Evolutionary conservation across 2,329 filamentous ascomycete species (phyloP), one percentile per base, ranked within the genome.

Genomic region (Alternaria metachromatica): DNA sequence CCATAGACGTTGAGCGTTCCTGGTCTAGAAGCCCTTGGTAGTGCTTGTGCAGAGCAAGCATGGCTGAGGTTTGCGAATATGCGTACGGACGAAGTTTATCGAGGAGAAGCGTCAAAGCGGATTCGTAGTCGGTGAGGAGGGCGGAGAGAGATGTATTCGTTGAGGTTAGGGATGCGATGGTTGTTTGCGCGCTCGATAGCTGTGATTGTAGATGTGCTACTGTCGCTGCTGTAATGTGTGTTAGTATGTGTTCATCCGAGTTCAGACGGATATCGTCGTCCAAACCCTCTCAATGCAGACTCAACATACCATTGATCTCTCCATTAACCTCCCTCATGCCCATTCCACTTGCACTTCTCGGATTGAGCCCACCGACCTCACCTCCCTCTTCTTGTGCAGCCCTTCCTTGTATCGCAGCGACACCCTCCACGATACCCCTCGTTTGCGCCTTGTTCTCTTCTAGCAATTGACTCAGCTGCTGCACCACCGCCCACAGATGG

Each of bases 21-120:
- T 80, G 71, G 23, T 83, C 78, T 11, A 85, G 74, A 7, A 85
- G 76, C 2, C 66, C 64, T 20, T 81, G 80, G 76, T 86, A 86
- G 75, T 85, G 83, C 56, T 82, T 81, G 68, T 85, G 83, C 7
- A 84, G 73, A 0, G 81, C 76, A 41, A 82, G 72, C 43, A 82
- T 80, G 64, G 82, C 78, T 41, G 80, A 78, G 15, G 81, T 80
- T 62, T 83, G 82, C 44, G 75, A 78, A 72, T 78, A 82, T 37
- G 76, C 77, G 66, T 78, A 71, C 25, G 62, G 72, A 13, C 60
- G 70, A 26, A 71, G 48, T 58, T 80, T 80, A 23, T 81, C 77
- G 58, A 81, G 72, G n/a, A 78, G 66, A 46, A 80, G 68, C 20
- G 77, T 70, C 56, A 82, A 67, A 11, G 80, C 78, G 58, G 80